Evolutionary conservation across 495 filamentous ascomycete genomes (phyloP).

Genomic region (Parathielavia hyrcaniae): DNA sequence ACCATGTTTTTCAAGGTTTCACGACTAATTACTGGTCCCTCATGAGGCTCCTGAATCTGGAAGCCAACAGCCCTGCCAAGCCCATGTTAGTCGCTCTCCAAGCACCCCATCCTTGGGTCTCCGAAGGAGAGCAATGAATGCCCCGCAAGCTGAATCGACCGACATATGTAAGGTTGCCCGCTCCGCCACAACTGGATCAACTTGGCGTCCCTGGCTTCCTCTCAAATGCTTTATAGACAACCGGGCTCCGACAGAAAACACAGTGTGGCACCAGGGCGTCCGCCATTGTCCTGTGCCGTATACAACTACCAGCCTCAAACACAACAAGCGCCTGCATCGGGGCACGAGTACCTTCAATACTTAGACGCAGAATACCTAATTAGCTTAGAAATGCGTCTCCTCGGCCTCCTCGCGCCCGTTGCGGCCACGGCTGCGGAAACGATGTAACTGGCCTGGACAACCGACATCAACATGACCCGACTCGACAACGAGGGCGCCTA

Average conservation of each 20-base stretch:
- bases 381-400: neutral
- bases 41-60: too few species aligned
- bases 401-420: neutral
- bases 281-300: neutral
- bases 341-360: too few species aligned
- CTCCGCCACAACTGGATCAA: neutral
- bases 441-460: neutral
- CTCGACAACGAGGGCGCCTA: neutral
- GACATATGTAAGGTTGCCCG: neutral
- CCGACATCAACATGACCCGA: neutral
- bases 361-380: neutral
- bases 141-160: too few species aligned
- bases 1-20: too few species aligned
- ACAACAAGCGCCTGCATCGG: too few species aligned
- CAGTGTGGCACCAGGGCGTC: neutral
- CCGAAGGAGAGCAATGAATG: too few species aligned
- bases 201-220: neutral
- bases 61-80: too few species aligned
- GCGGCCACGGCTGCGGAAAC: neutral
- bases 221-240: neutral
- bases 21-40: too few species aligned
- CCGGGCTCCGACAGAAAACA: neutral
- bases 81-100: too few species aligned
- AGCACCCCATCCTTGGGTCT: too few species aligned
- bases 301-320: neutral